Conservation (phyloP, 2,329 filamentous ascomycete genomes). For the Eutypella sp. region DNA sequence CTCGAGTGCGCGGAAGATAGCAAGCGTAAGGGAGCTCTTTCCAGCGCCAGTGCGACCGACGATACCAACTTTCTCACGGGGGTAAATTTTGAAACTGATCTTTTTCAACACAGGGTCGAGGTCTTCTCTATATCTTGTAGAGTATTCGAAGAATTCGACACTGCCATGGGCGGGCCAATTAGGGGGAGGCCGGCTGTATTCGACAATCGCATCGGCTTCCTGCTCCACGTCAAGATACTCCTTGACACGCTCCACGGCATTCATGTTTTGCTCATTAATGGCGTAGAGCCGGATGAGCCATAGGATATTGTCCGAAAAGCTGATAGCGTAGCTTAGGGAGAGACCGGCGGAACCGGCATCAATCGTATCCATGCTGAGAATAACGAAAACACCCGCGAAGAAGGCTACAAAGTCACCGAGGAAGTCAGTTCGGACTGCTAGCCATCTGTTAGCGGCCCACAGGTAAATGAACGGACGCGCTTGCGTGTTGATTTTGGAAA, state of each 20-base stretch:
- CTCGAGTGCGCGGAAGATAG: constrained; percentile 89
- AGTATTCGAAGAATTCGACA: constrained; percentile 85
- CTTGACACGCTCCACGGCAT: constrained; percentile 94
- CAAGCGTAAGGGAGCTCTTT: constrained; percentile 90
- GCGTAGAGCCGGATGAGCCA: constrained; percentile 95
- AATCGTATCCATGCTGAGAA: constrained; percentile 74
- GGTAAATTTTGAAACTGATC: constrained; percentile 79
- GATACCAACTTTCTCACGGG: constrained; percentile 90
- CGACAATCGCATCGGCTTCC: constrained; percentile 74
- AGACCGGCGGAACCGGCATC: constrained; percentile 90
- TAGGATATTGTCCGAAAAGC: constrained; percentile 92
- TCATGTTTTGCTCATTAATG: constrained; percentile 98
- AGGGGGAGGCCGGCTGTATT: constrained; percentile 68
- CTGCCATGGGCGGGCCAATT: constrained; percentile 84
- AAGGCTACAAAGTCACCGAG: constrained; percentile 89
- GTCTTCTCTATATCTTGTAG: constrained; percentile 81
- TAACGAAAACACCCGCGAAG: constrained; percentile 87
- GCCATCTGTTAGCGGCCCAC: constrained; percentile 96
- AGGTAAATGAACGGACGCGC: constrained; percentile 92
- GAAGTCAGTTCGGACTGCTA: constrained; percentile 85
- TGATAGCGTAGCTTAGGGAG: constrained; percentile 91
- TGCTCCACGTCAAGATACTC: constrained; percentile 97
- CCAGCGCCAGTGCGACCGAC: constrained; percentile 93
- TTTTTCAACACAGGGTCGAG: constrained; percentile 81
- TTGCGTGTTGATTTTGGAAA: constrained; percentile 82